Evolutionary conservation across 202 grass and related monocot genomes (phyloP).

Genomic region (Setaria italica): DNA sequence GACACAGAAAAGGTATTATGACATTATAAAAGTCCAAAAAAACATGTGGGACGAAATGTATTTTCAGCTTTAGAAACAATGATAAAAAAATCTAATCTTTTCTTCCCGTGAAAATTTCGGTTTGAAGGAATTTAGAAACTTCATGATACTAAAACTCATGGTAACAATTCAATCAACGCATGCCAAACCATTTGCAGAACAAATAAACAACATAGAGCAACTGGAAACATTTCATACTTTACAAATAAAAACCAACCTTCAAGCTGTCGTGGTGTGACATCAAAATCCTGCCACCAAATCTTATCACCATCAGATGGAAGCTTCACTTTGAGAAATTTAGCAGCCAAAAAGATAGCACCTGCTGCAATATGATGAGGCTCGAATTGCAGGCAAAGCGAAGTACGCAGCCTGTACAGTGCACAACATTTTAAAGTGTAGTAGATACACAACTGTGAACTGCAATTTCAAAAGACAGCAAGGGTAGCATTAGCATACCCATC

Average conservation of each 20-base stretch:
- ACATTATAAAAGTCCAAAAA: neutral
- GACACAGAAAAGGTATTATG: no score
- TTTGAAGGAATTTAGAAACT: no score
- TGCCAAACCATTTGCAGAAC: neutral
- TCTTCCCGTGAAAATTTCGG: no score
- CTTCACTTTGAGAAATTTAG: slow-evolving; percentile 98
- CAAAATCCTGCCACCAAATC: slow-evolving; percentile 95
- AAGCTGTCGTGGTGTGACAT: slow-evolving; percentile 86
- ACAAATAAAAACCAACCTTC: slow-evolving; percentile 78
- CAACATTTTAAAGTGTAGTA: slow-evolving; percentile 64
- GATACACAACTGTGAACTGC: slow-evolving; percentile 48
- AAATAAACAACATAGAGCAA: slow-evolving; percentile 20
- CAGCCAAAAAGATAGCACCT: slow-evolving; percentile 92
- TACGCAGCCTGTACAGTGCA: slow-evolving; percentile 82
- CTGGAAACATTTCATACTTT: slow-evolving; percentile 30
- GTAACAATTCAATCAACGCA: slow-evolving; percentile 18
- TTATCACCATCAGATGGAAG: slow-evolving; percentile 93
- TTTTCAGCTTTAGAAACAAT: slow-evolving; percentile 12
- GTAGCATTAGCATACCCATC: slow-evolving; percentile 87
- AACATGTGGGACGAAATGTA: neutral
- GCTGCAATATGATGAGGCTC: slow-evolving; percentile 99
- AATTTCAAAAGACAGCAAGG: slow-evolving; percentile 42
- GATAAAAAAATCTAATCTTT: neutral
- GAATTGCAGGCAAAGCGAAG: slow-evolving; percentile 95
- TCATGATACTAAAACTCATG: neutral